phyloP scores from a whole-genome alignment of 768 basidiomycete species.

The Leccinellum luteum region DNA sequence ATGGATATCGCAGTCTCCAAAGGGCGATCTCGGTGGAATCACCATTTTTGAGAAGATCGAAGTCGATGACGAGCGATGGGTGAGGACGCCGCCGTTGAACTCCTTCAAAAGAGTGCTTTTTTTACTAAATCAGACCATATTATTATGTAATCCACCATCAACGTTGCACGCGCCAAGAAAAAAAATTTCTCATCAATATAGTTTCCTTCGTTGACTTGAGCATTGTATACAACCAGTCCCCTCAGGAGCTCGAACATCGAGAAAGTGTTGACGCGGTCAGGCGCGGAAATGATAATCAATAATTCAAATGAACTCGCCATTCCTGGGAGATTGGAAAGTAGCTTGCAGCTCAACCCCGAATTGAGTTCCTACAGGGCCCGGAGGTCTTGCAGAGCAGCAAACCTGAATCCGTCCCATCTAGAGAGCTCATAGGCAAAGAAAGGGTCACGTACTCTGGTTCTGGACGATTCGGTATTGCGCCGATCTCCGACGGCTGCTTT shows the following conservation, averaged over 20 bases:
- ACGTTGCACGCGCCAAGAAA: too few species aligned
- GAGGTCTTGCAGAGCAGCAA: not conserved
- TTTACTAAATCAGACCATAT: too few species aligned
- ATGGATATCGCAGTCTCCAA: too few species aligned
- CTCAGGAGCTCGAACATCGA: constrained; percentile 17
- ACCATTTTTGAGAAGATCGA: too few species aligned
- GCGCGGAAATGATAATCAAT: constrained; percentile 2
- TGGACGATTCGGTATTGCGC: not conserved
- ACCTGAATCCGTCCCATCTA: not conserved
- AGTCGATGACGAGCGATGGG: too few species aligned
- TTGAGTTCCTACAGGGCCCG: not conserved
- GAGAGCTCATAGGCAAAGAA: constrained; percentile 3
- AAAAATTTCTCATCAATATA: too few species aligned
- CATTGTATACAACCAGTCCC: too few species aligned
- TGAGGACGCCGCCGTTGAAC: too few species aligned
- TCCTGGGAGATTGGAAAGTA: not conserved
- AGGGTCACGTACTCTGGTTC: not conserved
- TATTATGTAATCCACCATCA: too few species aligned
- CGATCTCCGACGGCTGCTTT: not conserved
- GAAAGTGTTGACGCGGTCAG: constrained; percentile 12
- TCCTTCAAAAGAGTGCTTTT: too few species aligned
- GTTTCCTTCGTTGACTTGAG: too few species aligned
- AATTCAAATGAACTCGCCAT: constrained; percentile 3
- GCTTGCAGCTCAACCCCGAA: constrained; percentile 3
- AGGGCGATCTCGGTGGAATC: too few species aligned